Evolutionary conservation across 2,329 filamentous ascomycete genomes (phyloP).

Genomic region (Dichotomopilus funicola): DNA sequence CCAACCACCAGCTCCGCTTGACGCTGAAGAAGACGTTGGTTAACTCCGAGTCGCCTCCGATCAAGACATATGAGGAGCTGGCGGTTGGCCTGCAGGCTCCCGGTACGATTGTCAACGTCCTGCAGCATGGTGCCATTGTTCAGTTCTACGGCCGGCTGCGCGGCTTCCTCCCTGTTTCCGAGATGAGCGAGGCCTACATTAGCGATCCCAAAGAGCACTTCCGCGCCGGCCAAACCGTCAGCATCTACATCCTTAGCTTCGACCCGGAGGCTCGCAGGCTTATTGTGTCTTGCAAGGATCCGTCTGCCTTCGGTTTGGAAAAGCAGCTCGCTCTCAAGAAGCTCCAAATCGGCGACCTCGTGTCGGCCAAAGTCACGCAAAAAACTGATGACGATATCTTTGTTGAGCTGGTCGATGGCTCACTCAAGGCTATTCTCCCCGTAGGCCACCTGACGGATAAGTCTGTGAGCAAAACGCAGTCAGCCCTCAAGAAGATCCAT

Average conservation of each 20-base stretch:
- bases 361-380: slow-evolving; percentile 73
- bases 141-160: slow-evolving; percentile 83
- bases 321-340: slow-evolving; percentile 71
- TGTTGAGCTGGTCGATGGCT: slow-evolving; percentile 66
- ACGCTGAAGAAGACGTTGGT: slow-evolving; percentile 93
- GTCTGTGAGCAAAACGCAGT: slow-evolving; percentile 68
- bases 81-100: slow-evolving; percentile 69
- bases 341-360: slow-evolving; percentile 65
- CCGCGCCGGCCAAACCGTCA: slow-evolving; percentile 82
- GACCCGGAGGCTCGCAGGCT: slow-evolving; percentile 65
- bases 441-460: slow-evolving; percentile 80
- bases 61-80: slow-evolving; percentile 71
- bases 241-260: slow-evolving; percentile 77
- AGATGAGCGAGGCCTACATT: slow-evolving; percentile 98
- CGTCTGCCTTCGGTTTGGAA: slow-evolving; percentile 65
- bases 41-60: slow-evolving; percentile 76
- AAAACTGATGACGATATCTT: slow-evolving; percentile 71
- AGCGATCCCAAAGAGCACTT: slow-evolving; percentile 86
- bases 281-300: slow-evolving; percentile 89
- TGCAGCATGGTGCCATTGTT: slow-evolving; percentile 73
- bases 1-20: slow-evolving; percentile 72
- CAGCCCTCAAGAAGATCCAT: slow-evolving; percentile 71
- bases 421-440: slow-evolving; percentile 71
- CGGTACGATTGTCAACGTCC: slow-evolving; percentile 79
- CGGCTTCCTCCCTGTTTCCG: slow-evolving; percentile 84